Evolutionary conservation across 1,139 yeast genomes (phyloP).

Genomic region (Saccharomyces uvarum): DNA sequence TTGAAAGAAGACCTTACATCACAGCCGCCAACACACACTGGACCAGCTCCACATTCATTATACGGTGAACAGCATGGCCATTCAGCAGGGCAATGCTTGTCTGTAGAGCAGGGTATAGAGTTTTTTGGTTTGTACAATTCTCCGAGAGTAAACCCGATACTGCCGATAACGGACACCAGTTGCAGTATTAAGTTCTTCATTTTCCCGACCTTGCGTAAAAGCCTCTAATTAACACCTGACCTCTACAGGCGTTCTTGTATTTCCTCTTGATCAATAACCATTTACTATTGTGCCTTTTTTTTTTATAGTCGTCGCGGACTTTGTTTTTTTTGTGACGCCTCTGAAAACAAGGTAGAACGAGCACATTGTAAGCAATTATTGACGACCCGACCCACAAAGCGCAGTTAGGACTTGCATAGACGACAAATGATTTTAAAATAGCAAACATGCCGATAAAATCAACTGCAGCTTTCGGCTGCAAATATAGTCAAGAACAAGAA

Average conservation of each 20-base stretch:
- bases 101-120: slow-evolving; percentile 41
- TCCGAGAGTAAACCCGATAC: background rate
- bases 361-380: background rate
- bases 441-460: background rate
- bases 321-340: background rate
- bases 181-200: background rate
- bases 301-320: background rate
- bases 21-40: slow-evolving; percentile 76
- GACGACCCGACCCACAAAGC: background rate
- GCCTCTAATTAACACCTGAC: background rate
- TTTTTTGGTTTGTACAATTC: slow-evolving; percentile 20
- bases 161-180: background rate
- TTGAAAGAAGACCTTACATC: slow-evolving; percentile 60
- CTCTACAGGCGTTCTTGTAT: background rate
- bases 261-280: background rate
- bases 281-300: background rate
- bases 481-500: background rate
- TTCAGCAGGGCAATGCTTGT: slow-evolving; percentile 56
- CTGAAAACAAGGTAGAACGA: background rate
- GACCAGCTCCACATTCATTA: slow-evolving; percentile 81
- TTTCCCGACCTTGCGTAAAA: background rate
- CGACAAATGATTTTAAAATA: background rate
- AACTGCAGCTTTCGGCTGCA: background rate
- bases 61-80: slow-evolving; percentile 78
- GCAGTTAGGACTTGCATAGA: background rate